A percentile compares a stretch with the other conserved stretches of the same genome.
Evolutionary conservation across 2,329 filamentous ascomycete species (phyloP).

Genomic region (Aspergillus pseudonomiae): DNA sequence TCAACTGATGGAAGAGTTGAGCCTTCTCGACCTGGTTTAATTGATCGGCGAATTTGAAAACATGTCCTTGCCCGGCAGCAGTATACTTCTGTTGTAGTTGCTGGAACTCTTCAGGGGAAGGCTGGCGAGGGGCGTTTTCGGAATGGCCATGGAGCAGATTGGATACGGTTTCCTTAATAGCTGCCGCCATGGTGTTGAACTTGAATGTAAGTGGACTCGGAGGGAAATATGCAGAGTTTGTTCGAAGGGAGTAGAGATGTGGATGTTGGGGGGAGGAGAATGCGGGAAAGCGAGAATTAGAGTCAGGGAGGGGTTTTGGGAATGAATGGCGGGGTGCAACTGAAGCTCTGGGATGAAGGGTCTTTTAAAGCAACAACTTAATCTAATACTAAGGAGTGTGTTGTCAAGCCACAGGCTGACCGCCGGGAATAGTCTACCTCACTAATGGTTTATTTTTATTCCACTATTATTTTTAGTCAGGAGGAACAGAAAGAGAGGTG

Average conservation of each 20-base stretch:
- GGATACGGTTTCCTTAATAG: constrained; percentile 50
- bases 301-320: constrained; percentile 1
- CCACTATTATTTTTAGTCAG: constrained; percentile 8
- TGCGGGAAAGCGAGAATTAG: constrained; percentile 1
- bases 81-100: constrained; percentile 73
- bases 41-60: constrained; percentile 85
- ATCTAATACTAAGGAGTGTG: not conserved
- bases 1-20: constrained; percentile 78
- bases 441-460: constrained; percentile 6
- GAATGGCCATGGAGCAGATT: constrained; percentile 48
- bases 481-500: not conserved
- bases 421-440: not conserved
- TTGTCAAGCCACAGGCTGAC: not conserved
- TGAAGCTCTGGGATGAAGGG: constrained; percentile 17
- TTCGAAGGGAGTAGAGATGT: not conserved
- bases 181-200: constrained; percentile 38
- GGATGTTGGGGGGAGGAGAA: not conserved
- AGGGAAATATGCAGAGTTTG: not conserved
- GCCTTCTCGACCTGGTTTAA: constrained; percentile 74
- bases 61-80: constrained; percentile 75
- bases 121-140: constrained; percentile 48
- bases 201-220: not conserved
- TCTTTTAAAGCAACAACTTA: constrained; percentile 1
- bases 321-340: constrained; percentile 28
- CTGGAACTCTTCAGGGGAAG: constrained; percentile 67